Evolutionary conservation across 352 stramenopile genomes (phyloP).

Genomic region (Phytophthora sansomeana): DNA sequence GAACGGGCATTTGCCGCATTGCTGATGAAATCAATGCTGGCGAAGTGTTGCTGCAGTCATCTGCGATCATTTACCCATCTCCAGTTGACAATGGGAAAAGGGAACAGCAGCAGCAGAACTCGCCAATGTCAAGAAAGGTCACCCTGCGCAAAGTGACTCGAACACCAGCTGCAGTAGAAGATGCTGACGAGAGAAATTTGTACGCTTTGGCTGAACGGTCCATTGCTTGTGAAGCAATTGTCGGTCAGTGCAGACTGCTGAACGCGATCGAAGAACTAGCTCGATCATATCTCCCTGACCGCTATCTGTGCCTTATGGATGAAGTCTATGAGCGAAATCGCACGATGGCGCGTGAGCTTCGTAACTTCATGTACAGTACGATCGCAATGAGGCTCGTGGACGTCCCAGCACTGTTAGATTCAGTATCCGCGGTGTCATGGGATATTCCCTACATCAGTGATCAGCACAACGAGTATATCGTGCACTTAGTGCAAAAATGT

Average conservation of each 20-base stretch:
- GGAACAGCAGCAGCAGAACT: conserved; percentile 32
- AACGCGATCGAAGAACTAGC: conserved; percentile 73
- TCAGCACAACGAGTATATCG: conserved; percentile 83
- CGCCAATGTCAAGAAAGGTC: conserved; percentile 38
- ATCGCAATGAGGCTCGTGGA: conserved; percentile 61
- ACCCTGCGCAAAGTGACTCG: conserved; percentile 64
- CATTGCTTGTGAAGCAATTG: conserved; percentile 72
- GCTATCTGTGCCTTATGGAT: conserved; percentile 75
- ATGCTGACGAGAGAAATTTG: conserved; percentile 60
- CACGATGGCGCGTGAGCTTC: conserved; percentile 59
- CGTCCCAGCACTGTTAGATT: conserved; percentile 46
- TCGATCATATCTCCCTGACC: conserved; percentile 66
- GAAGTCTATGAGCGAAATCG: conserved; percentile 69
- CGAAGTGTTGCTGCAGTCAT: conserved; percentile 60
- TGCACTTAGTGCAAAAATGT: conserved; percentile 81
- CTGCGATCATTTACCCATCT: conserved; percentile 42
- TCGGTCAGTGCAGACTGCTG: conserved; percentile 68
- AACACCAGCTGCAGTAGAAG: conserved; percentile 51
- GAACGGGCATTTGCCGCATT: conserved; percentile 59
- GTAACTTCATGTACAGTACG: conserved; percentile 68
- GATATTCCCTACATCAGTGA: conserved; percentile 73
- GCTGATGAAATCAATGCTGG: conserved; percentile 55
- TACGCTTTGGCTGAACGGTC: conserved; percentile 70
- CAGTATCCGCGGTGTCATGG: conserved; percentile 66
- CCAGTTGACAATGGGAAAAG: conserved; percentile 22